Percentiles rank a stretch among this genome's conserved stretches.
phyloP scores from a whole-genome alignment of 2,329 filamentous ascomycete species.

The Meredithiella fracta region DNA sequence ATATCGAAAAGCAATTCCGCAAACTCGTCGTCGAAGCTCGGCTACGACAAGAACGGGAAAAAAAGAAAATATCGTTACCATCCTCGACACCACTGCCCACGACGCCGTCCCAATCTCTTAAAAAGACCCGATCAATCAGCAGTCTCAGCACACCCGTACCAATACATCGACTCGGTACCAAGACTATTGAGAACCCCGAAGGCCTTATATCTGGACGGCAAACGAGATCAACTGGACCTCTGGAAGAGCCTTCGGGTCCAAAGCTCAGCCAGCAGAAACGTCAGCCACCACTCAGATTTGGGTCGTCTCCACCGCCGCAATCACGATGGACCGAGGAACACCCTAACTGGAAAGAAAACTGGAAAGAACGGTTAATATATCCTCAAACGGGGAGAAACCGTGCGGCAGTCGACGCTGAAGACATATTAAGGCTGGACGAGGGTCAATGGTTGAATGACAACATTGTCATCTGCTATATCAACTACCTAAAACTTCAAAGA shows the following conservation, averaged over 20 bases:
- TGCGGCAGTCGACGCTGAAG: constrained; percentile 51
- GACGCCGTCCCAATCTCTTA: not conserved
- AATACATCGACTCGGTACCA: not conserved
- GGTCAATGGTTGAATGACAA: constrained; percentile 86
- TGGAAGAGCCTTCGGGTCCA: not conserved
- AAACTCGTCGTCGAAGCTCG: not conserved
- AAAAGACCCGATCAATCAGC: not conserved
- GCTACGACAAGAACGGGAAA: not conserved
- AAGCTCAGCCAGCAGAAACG: not conserved
- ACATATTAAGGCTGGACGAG: constrained; percentile 64
- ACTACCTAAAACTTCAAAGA: constrained; percentile 50
- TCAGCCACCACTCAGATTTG: not conserved
- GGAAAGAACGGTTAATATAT: constrained; percentile 45
- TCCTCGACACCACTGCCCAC: not conserved
- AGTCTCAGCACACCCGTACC: not conserved
- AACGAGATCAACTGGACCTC: constrained; percentile 10
- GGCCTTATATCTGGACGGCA: not conserved
- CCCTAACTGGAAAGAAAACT: constrained; percentile 33
- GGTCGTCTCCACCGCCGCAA: not conserved
- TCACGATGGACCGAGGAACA: constrained; percentile 33
- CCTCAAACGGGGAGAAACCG: constrained; percentile 41
- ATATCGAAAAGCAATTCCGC: not conserved
- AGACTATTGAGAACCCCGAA: not conserved
- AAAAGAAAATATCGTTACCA: not conserved
- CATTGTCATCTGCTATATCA: constrained; percentile 73